Evolutionary conservation across 306 rosid genomes (phyloP), one percentile per base, ranked within the genome.

Genomic region (Boehmeria nivea): DNA sequence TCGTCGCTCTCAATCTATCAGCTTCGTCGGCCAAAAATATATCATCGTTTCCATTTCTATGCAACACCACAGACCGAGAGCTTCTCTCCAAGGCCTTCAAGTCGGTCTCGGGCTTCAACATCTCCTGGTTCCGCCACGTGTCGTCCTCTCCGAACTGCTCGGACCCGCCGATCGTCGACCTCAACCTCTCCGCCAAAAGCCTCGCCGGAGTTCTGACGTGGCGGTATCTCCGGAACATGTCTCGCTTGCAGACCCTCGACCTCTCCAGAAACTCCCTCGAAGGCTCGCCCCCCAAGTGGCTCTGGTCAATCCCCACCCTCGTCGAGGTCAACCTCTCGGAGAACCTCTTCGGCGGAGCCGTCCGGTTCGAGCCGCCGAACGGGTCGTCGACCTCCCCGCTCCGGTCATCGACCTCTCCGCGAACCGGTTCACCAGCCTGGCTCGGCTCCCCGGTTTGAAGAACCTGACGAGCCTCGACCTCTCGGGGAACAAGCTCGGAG

Each of bases 351-450:
- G 95, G 95, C 17, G 99, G 99, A 3, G 75, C 66, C 76, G 40
- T 84, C 57, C 63, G 83, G 3, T 47, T 69, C 48, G 71, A 75
- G 37, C 71, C 67, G 67, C n/a, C 59, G 45, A 65, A 63, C 1
- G 61, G 52, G 12, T 65, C 73, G 10, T 63, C 72, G 10, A 9
- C 62, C 36, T 87, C 95, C 0, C 71, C 78, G 24, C 28, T 91
- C 12, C 83, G 76, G 61, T 58, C 4, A 87, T 91, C 61, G 85
- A 87, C 60, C 89, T 91, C 33, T 87, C 99, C 0, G 39, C 40
- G 49, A 91, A 91, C 66, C 64, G 96, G 73, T 81, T 85, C 83
- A 87, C 94, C 38, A 85, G 84, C 65, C 44, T 59, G 28, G 70
- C 57, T 46, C 81, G 45, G 0, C 82, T 91, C 15, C 72, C 96